A percentile compares a stretch with the other conserved stretches of the same genome.
phyloP scores from a whole-genome alignment of 2,329 filamentous ascomycete species.

The Emmonsiellopsis sp. region DNA sequence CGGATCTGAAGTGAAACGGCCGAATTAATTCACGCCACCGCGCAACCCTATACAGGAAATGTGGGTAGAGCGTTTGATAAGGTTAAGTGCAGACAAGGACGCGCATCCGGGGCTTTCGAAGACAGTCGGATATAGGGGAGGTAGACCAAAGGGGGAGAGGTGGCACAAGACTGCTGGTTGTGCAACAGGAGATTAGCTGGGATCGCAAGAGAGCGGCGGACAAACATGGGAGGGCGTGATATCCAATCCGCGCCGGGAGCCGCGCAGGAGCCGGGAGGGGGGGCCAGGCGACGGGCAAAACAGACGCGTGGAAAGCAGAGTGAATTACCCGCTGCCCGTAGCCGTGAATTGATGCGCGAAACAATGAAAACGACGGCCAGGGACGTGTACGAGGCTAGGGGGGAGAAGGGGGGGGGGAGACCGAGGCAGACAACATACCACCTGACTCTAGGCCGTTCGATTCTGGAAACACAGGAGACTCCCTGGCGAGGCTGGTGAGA shows the following conservation, averaged over 20 bases:
- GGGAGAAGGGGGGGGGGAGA: no score
- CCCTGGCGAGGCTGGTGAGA: no score
- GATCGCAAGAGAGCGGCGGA: neutral
- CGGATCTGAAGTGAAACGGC: neutral
- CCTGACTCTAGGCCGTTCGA: no score
- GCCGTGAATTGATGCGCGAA: no score
- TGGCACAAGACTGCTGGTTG: slow-evolving; percentile 1
- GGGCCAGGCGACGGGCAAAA: no score
- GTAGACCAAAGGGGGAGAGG: slow-evolving; percentile 18
- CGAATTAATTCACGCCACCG: neutral
- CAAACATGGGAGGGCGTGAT: neutral
- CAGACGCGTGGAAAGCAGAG: no score
- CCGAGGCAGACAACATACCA: no score
- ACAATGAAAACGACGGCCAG: no score
- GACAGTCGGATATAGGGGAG: slow-evolving; percentile 24
- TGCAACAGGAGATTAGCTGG: neutral
- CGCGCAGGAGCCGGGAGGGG: no score
- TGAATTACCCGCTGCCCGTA: no score
- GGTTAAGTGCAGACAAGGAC: slow-evolving; percentile 2
- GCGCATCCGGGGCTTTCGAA: slow-evolving; percentile 1
- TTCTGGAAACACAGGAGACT: no score
- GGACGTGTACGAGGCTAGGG: no score
- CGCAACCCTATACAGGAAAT: neutral
- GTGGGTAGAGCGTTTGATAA: slow-evolving; percentile 2
- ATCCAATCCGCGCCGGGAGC: neutral